phyloP scores from a whole-genome alignment of 2,329 filamentous ascomycete genomes.

The Coniochaeta pulveracea region DNA sequence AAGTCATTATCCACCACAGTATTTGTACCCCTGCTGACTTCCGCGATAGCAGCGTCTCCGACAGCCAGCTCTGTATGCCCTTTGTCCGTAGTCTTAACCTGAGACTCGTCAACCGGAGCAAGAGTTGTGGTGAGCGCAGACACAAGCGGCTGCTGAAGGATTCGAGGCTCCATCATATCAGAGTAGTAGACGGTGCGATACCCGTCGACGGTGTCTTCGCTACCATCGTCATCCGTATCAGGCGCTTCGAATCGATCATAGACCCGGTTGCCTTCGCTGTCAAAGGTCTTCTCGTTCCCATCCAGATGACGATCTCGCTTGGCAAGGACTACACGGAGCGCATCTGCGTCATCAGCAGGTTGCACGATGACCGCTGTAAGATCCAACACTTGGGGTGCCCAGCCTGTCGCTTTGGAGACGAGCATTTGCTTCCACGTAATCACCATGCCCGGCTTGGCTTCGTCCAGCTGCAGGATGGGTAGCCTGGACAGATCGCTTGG shows the following conservation, averaged over 20 bases:
- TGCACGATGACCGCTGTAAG: conserved; percentile 58
- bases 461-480: conserved; percentile 31
- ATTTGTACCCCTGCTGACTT: too few relatives aligned
- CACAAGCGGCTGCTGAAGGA: conserved; percentile 37
- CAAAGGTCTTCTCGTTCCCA: conserved; percentile 45
- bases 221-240: conserved; percentile 39
- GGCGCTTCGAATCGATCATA: conserved; percentile 73
- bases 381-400: conserved; percentile 52
- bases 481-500: conserved; percentile 46
- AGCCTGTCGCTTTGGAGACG: conserved; percentile 49
- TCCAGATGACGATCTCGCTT: conserved; percentile 51
- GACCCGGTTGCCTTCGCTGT: conserved; percentile 56
- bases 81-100: conserved; percentile 1
- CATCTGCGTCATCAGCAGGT: conserved; percentile 34
- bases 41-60: too few relatives aligned
- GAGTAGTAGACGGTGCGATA: conserved; percentile 45
- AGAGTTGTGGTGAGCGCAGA: neutral
- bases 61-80: too few relatives aligned
- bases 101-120: conserved; percentile 3
- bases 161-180: conserved; percentile 57
- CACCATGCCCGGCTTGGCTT: conserved; percentile 47
- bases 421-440: conserved; percentile 58
- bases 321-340: conserved; percentile 54
- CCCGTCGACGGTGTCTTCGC: conserved; percentile 44
- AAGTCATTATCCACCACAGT: too few relatives aligned